These are phyloP conservation scores for Rhizophagus sp. DNA, from an alignment of 192 early-diverging fungal genomes.

Conservation along the genomic window DNA sequence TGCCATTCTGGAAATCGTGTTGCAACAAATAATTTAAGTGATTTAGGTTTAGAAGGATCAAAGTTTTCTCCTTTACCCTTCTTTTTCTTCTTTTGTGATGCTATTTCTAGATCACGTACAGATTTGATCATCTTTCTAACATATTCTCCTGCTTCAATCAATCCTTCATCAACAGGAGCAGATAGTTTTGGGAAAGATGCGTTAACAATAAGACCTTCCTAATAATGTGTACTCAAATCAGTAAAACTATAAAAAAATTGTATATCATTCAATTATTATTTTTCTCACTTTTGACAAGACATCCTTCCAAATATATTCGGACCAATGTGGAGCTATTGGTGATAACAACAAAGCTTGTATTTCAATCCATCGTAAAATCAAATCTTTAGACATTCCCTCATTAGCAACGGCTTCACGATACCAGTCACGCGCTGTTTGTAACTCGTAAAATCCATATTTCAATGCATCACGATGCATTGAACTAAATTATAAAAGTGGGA, in stretches of 20 bases:
- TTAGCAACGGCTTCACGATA: constrained; percentile 78
- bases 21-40: constrained; percentile 80
- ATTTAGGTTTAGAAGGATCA: constrained; percentile 63
- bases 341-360: constrained; percentile 82
- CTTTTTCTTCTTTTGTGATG: constrained; percentile 78
- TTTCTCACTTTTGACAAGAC: constrained; percentile 68
- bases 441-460: constrained; percentile 88
- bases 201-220: constrained; percentile 56
- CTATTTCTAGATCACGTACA: constrained; percentile 79
- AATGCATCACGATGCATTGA: constrained; percentile 92
- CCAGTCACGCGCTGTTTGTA: constrained; percentile 82
- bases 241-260: neutral
- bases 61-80: constrained; percentile 61
- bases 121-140: constrained; percentile 71
- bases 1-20: constrained; percentile 93
- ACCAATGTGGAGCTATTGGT: constrained; percentile 94
- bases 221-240: neutral
- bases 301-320: constrained; percentile 85
- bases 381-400: constrained; percentile 85
- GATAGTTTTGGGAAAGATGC: constrained; percentile 61
- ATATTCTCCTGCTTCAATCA: constrained; percentile 80
- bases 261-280: neutral
- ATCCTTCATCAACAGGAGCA: constrained; percentile 61
- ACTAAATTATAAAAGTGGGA: constrained; percentile 1
- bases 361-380: constrained; percentile 82